These are phyloP conservation scores for Trichoderma arundinaceum DNA, from an alignment of 2,329 filamentous ascomycete genomes.

Conservation along the genomic window DNA sequence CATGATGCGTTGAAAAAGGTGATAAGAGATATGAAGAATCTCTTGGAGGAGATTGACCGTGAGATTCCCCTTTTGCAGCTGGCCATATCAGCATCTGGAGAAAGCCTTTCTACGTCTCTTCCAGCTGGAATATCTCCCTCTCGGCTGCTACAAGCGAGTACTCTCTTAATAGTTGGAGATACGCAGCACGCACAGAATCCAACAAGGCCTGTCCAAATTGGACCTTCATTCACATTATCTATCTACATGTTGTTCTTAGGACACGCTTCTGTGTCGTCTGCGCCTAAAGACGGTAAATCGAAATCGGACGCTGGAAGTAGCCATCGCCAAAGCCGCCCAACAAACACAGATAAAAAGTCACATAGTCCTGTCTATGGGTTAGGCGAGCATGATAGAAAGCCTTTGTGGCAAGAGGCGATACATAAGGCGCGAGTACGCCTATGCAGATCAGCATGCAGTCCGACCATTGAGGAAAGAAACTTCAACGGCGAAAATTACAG, in stretches of 20 bases:
- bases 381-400: slow-evolving; percentile 56
- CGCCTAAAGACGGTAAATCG: neutral
- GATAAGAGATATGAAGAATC: slow-evolving; percentile 72
- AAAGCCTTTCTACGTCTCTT: slow-evolving; percentile 79
- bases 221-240: slow-evolving; percentile 83
- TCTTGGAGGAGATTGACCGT: slow-evolving; percentile 83
- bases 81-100: slow-evolving; percentile 91
- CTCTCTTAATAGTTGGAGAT: slow-evolving; percentile 85
- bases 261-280: slow-evolving; percentile 58
- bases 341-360: neutral
- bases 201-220: slow-evolving; percentile 74
- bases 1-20: slow-evolving; percentile 71
- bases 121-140: slow-evolving; percentile 88
- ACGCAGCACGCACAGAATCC: slow-evolving; percentile 75
- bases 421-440: slow-evolving; percentile 90
- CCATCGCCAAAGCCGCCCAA: neutral
- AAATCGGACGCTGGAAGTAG: neutral
- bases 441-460: slow-evolving; percentile 63
- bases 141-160: slow-evolving; percentile 88
- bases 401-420: slow-evolving; percentile 95
- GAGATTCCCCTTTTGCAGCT: slow-evolving; percentile 90
- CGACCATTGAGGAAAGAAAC: neutral
- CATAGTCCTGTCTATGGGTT: slow-evolving; percentile 38
- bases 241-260: slow-evolving; percentile 95
- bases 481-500: neutral